Evolutionary conservation across 2,329 filamentous ascomycete species (phyloP).

Genomic region (Fusarium protoensiforme): DNA sequence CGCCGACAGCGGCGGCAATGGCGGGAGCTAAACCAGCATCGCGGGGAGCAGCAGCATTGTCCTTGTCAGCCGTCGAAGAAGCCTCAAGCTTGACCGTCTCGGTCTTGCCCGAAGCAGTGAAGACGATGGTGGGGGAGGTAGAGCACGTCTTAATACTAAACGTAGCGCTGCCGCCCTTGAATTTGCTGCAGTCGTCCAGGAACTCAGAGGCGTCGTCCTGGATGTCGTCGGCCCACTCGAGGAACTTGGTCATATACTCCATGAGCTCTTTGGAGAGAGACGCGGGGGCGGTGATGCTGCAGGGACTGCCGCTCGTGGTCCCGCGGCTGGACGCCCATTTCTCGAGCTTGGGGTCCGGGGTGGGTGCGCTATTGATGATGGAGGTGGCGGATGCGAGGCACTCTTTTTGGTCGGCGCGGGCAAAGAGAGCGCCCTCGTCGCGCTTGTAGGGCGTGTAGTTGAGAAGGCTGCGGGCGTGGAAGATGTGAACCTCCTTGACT

Average conservation of each 20-base stretch:
- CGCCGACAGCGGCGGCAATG: neutral
- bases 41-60: neutral
- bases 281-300: neutral
- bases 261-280: slow-evolving; percentile 1
- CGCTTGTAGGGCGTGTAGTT: slow-evolving; percentile 3
- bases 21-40: neutral
- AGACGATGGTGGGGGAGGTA: neutral
- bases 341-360: neutral
- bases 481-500: neutral
- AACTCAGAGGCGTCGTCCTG: neutral
- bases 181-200: neutral
- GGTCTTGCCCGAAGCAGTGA: neutral
- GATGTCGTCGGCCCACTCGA: neutral
- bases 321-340: neutral
- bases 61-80: neutral
- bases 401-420: neutral
- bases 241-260: neutral
- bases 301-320: neutral
- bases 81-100: neutral
- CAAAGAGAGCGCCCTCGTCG: neutral
- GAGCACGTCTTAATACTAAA: neutral
- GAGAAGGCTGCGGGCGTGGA: neutral
- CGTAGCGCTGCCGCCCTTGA: neutral
- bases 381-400: neutral
- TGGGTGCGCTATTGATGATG: neutral